A percentile compares a stretch with the other conserved stretches of the same genome.
Evolutionary conservation across 208 protist species (phyloP).

Genomic region (Trypanosoma melophagium): DNA sequence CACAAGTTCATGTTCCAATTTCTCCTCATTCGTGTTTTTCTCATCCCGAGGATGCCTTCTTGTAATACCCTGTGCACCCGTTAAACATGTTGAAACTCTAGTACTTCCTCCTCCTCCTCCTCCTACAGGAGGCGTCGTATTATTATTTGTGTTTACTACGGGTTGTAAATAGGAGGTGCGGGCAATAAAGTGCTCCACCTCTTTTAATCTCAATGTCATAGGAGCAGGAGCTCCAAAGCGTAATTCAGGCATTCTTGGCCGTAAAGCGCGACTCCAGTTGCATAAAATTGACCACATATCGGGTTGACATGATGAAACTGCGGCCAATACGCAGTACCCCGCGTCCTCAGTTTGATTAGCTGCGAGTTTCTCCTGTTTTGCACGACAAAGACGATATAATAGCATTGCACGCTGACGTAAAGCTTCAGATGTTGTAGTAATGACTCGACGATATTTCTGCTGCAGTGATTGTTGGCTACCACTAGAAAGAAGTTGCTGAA

Average conservation of each 20-base stretch:
- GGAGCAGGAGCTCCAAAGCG: conserved; percentile 40
- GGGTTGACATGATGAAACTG: conserved; percentile 40
- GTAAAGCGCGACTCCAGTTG: conserved; percentile 43
- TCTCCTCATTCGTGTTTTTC: background rate
- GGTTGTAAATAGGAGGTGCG: conserved; percentile 44
- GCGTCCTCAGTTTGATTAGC: conserved; percentile 50
- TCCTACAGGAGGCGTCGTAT: background rate
- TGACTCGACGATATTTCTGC: conserved; percentile 5
- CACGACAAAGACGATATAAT: conserved; percentile 62
- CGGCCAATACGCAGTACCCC: conserved; percentile 63
- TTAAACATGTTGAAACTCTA: background rate
- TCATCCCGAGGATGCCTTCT: conserved; percentile 18
- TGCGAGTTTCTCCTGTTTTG: conserved; percentile 25
- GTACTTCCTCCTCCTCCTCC: background rate
- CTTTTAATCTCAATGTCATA: conserved; percentile 40
- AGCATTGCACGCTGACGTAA: conserved; percentile 47
- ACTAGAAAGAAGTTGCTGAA: conserved; percentile 45
- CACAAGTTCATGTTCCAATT: conserved; percentile 7
- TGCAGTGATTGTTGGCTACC: background rate
- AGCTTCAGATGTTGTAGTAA: conserved; percentile 27
- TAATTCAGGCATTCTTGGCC: conserved; percentile 43
- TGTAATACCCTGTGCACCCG: background rate
- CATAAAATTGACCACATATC: conserved; percentile 44
- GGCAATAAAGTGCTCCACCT: conserved; percentile 53
- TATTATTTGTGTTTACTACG: background rate